Evolutionary conservation across 331 rosid genomes (phyloP).

Genomic region (Arachis monticola): DNA sequence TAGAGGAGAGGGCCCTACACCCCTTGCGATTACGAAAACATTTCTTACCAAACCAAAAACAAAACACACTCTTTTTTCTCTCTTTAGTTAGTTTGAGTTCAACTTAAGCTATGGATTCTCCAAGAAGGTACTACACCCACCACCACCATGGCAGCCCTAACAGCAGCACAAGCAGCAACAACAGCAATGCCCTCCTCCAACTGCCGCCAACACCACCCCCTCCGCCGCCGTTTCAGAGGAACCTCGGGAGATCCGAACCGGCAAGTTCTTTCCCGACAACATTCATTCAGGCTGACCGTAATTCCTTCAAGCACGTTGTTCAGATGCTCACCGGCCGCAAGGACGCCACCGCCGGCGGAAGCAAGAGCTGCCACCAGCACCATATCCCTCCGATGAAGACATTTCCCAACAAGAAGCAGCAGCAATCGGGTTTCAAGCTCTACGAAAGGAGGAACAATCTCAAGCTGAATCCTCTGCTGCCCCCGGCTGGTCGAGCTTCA

Average conservation of each 20-base stretch:
- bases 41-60: slow-evolving; percentile 70
- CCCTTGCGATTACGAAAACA: slow-evolving; percentile 33
- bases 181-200: slow-evolving; percentile 46
- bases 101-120: slow-evolving; percentile 57
- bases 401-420: slow-evolving; percentile 48
- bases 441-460: slow-evolving; percentile 83
- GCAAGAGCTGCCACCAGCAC: slow-evolving; percentile 38
- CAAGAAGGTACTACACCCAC: slow-evolving; percentile 34
- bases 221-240: slow-evolving; percentile 36
- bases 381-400: slow-evolving; percentile 66
- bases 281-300: slow-evolving; percentile 82
- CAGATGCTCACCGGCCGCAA: slow-evolving; percentile 88
- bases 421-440: slow-evolving; percentile 70
- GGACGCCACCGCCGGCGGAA: slow-evolving; percentile 39
- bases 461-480: slow-evolving; percentile 67
- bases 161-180: slow-evolving; percentile 43
- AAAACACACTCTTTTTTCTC: neutral
- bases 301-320: slow-evolving; percentile 81
- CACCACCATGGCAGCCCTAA: slow-evolving; percentile 35
- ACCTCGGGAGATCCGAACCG: slow-evolving; percentile 76
- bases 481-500: slow-evolving; percentile 39
- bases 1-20: slow-evolving; percentile 41
- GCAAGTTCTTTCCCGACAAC: slow-evolving; percentile 77
- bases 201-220: neutral
- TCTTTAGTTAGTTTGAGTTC: neutral